A percentile compares a stretch with the other conserved stretches of the same genome.
Conservation (phyloP, 306 rosid genomes). For the Psophocarpus tetragonolobus region DNA sequence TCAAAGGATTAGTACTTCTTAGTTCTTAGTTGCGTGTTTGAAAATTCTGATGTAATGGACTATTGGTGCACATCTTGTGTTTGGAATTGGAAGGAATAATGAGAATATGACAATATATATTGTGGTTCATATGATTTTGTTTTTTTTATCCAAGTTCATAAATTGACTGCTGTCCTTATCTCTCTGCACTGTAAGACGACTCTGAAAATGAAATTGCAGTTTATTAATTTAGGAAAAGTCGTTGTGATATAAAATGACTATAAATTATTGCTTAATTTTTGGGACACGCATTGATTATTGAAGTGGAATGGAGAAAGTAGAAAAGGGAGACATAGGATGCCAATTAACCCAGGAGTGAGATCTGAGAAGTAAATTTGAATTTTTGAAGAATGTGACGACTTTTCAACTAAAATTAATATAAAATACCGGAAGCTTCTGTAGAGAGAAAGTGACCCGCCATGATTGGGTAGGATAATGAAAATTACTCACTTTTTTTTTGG, state of each 20-base stretch:
- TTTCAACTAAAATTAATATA: not conserved
- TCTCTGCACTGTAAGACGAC: not conserved
- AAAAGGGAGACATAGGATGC: conserved; percentile 22
- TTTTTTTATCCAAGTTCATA: not conserved
- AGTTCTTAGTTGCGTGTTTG: not conserved
- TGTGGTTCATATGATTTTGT: not conserved
- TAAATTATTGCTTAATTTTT: not conserved
- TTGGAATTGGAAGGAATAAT: not conserved
- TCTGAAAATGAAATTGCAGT: not conserved
- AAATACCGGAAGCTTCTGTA: not conserved
- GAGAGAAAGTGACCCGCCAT: not conserved
- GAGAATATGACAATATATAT: not conserved
- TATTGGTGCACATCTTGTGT: too few species aligned
- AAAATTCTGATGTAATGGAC: too few species aligned
- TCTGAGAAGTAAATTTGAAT: not conserved
- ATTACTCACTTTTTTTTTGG: not conserved
- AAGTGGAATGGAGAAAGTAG: not conserved
- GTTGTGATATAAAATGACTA: too few species aligned
- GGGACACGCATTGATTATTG: not conserved
- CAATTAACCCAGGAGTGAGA: not conserved
- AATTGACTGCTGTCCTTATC: not conserved
- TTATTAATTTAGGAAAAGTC: too few species aligned
- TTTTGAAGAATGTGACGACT: not conserved
- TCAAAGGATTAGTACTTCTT: too few species aligned
- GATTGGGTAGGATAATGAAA: not conserved